These are phyloP conservation scores for Boeremia exigua DNA, from an alignment of 2,329 filamentous ascomycete species.

Conservation along the genomic window DNA sequence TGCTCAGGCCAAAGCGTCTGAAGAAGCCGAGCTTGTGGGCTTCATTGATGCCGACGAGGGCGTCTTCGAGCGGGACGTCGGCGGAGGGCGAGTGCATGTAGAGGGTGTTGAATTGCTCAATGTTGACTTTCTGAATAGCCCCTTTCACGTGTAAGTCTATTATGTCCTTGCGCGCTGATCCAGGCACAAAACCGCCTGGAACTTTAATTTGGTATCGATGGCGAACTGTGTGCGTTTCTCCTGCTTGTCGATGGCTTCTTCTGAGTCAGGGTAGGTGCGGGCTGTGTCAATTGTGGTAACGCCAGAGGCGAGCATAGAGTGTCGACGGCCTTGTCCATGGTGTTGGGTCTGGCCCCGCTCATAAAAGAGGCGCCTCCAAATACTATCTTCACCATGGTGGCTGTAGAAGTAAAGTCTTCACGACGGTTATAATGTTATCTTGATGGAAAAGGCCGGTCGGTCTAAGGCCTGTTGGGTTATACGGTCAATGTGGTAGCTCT, in stretches of 20 bases:
- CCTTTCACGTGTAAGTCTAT: background rate
- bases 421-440: no score
- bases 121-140: background rate
- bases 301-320: no score
- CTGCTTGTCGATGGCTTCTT: background rate
- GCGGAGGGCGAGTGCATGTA: constrained; percentile 44
- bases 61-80: constrained; percentile 34
- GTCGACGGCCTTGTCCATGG: no score
- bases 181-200: background rate
- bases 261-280: background rate
- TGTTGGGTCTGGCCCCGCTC: no score
- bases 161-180: background rate
- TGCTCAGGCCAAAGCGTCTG: constrained; percentile 44
- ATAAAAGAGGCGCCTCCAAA: no score
- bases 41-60: constrained; percentile 40
- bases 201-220: background rate
- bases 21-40: constrained; percentile 42
- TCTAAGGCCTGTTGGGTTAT: no score
- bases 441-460: no score
- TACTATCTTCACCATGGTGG: no score
- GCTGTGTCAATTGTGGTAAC: background rate
- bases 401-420: no score
- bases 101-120: background rate
- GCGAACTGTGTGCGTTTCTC: background rate
- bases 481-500: no score